Evolutionary conservation across 2,329 filamentous ascomycete species (phyloP).

Genomic region (Pyrenophora seminiperda): DNA sequence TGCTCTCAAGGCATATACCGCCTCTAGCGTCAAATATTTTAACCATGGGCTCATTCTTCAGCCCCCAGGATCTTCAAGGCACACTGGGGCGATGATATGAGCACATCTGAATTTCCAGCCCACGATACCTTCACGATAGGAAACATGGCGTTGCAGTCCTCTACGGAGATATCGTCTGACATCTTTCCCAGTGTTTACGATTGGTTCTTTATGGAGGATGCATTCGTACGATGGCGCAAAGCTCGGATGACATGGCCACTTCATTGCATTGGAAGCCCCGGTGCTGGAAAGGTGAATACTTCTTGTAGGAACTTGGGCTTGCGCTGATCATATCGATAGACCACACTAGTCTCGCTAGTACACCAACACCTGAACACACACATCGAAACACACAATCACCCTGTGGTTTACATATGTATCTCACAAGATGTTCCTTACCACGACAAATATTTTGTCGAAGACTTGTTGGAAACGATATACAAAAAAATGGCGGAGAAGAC

Average conservation of each 20-base stretch:
- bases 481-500: neutral
- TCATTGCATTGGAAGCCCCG: constrained; percentile 27
- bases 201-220: constrained; percentile 18
- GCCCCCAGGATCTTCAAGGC: too few species aligned
- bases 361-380: constrained; percentile 2
- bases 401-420: neutral
- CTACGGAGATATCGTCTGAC: constrained; percentile 15
- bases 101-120: too few species aligned
- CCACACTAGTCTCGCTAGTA: constrained; percentile 3
- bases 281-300: constrained; percentile 23
- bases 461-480: constrained; percentile 14
- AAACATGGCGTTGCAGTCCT: constrained; percentile 1
- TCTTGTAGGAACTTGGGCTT: neutral
- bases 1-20: too few species aligned
- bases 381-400: neutral
- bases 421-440: too few species aligned
- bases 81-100: too few species aligned
- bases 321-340: neutral
- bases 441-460: constrained; percentile 11
- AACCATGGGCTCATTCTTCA: too few species aligned
- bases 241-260: constrained; percentile 19
- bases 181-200: constrained; percentile 19
- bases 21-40: too few species aligned
- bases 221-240: constrained; percentile 16
- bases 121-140: too few species aligned